Evolutionary conservation across 306 rosid species (phyloP).

Genomic region (Carpinus viminea): DNA sequence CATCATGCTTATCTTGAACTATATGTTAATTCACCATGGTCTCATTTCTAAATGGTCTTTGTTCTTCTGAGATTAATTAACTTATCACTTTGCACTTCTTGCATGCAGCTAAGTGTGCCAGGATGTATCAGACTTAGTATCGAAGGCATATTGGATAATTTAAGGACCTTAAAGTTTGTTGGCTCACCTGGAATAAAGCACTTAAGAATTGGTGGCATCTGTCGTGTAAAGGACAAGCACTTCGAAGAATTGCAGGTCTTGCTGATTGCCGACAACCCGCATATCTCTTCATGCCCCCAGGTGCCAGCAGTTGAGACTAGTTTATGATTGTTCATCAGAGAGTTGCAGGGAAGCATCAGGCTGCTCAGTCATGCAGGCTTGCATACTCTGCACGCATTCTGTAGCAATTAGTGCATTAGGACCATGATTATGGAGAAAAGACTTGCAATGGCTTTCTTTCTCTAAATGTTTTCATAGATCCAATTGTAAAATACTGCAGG

Average conservation of each 20-base stretch:
- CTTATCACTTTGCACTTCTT: conserved; percentile 19
- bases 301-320: conserved; percentile 46
- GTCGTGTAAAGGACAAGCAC: conserved; percentile 39
- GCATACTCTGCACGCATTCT: conserved; percentile 51
- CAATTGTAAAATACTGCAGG: too few species aligned
- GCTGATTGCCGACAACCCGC: conserved; percentile 33
- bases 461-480: too few species aligned
- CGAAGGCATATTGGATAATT: conserved; percentile 41
- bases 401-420: conserved; percentile 50
- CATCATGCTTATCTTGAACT: conserved; percentile 6
- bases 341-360: conserved; percentile 45
- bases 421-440: conserved; percentile 42
- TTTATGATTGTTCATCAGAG: conserved; percentile 64
- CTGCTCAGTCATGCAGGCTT: conserved; percentile 53
- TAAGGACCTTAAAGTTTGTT: conserved; percentile 45
- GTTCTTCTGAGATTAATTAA: not conserved
- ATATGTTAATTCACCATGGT: conserved; percentile 10
- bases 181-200: conserved; percentile 47
- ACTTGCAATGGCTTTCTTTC: too few species aligned
- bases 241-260: conserved; percentile 52
- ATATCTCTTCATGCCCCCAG: conserved; percentile 45
- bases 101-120: conserved; percentile 47
- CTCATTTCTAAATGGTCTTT: not conserved
- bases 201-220: conserved; percentile 44
- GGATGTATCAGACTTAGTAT: conserved; percentile 47